These are phyloP conservation scores for Penicillium waksmanii DNA, from an alignment of 495 filamentous ascomycete genomes.

Conservation along the genomic window DNA sequence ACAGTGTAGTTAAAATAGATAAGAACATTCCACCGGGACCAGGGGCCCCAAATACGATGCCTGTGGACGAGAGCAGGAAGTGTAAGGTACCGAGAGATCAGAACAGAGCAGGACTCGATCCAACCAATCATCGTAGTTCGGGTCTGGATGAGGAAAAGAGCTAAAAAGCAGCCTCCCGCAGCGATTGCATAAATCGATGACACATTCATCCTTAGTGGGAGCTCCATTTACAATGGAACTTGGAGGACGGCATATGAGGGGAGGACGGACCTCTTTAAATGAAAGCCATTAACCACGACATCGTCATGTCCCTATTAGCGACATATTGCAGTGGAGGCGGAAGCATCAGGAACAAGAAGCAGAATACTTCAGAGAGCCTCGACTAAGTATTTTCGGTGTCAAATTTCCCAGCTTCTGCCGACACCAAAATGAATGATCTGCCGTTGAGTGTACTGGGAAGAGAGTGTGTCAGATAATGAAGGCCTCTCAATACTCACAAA, in stretches of 20 bases:
- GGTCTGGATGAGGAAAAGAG: neutral
- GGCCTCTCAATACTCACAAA: too few relatives aligned
- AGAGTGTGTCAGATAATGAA: too few relatives aligned
- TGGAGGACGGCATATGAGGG: too few relatives aligned
- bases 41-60: neutral
- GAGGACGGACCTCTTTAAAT: too few relatives aligned
- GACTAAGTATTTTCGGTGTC: neutral
- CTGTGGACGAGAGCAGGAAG: neutral
- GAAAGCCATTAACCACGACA: too few relatives aligned
- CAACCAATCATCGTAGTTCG: conserved; percentile 6
- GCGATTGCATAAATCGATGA: conserved; percentile 1
- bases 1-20: neutral
- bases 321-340: too few relatives aligned
- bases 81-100: neutral
- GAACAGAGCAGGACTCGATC: conserved; percentile 3
- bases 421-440: too few relatives aligned
- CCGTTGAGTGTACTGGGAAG: neutral
- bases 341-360: too few relatives aligned
- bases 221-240: too few relatives aligned
- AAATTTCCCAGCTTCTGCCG: too few relatives aligned
- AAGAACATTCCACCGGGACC: neutral
- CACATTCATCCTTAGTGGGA: neutral
- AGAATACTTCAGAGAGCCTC: too few relatives aligned
- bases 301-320: too few relatives aligned
- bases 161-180: neutral